Percentiles rank a stretch among this genome's conserved stretches.
Evolutionary conservation across 305 asterid species (phyloP).

Genomic region (Plantago lanceolata): DNA sequence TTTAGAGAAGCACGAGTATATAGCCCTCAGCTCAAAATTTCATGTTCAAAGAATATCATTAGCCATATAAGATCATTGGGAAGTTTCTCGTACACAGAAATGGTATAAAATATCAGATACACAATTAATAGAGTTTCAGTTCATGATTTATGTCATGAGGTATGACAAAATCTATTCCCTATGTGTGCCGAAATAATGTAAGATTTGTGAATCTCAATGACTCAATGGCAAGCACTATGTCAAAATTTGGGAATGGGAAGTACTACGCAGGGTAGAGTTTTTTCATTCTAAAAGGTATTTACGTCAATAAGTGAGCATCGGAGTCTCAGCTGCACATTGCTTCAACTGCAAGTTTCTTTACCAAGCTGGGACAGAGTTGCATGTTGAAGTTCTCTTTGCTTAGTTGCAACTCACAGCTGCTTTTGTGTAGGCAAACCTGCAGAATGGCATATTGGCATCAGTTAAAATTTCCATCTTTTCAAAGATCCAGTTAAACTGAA

Average conservation of each 20-base stretch:
- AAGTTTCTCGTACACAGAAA: too few relatives aligned
- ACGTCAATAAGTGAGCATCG: background rate
- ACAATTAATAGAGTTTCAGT: too few relatives aligned
- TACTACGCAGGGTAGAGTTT: background rate
- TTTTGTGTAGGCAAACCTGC: slow-evolving; percentile 62
- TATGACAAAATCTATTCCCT: too few relatives aligned
- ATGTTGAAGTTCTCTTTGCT: slow-evolving; percentile 33
- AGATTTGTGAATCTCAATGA: too few relatives aligned
- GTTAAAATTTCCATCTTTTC: slow-evolving; percentile 37
- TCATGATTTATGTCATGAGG: too few relatives aligned
- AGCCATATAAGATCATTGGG: too few relatives aligned
- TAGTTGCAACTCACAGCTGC: slow-evolving; percentile 42
- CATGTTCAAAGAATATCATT: too few relatives aligned
- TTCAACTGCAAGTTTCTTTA: slow-evolving; percentile 58
- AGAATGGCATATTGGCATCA: background rate
- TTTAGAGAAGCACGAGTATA: too few relatives aligned
- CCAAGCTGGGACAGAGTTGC: slow-evolving; percentile 37
- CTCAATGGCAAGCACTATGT: background rate
- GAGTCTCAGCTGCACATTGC: slow-evolving; percentile 38
- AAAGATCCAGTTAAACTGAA: slow-evolving; percentile 40
- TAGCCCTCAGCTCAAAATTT: too few relatives aligned
- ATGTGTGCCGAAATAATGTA: too few relatives aligned
- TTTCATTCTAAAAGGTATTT: background rate
- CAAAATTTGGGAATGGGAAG: too few relatives aligned
- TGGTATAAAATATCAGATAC: too few relatives aligned